Conservation (phyloP, 2,329 filamentous ascomycete species). For the Exophiala sp. region DNA sequence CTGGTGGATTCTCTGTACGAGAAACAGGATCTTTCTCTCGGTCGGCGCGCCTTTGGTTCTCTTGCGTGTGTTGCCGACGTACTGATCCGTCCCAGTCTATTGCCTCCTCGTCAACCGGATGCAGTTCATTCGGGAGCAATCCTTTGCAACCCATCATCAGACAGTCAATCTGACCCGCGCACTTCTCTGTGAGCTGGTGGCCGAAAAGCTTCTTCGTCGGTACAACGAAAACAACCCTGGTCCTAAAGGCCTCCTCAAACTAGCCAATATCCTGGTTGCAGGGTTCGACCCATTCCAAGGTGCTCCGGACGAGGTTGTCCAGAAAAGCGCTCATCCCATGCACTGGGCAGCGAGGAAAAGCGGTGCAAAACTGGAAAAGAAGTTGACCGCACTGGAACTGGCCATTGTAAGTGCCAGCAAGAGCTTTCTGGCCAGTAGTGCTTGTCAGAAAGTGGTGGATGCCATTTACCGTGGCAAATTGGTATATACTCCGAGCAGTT, state of each 20-base stretch:
- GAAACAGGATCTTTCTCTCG: conserved; percentile 69
- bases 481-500: conserved; percentile 74
- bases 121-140: conserved; percentile 72
- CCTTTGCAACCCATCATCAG: conserved; percentile 67
- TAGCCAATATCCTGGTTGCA: conserved; percentile 74
- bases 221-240: conserved; percentile 73
- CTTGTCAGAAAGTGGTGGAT: conserved; percentile 74
- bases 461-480: conserved; percentile 76
- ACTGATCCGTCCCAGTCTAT: conserved; percentile 53
- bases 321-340: conserved; percentile 47
- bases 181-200: conserved; percentile 71
- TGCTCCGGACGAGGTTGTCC: conserved; percentile 61
- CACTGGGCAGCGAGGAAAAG: conserved; percentile 41
- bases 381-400: conserved; percentile 71
- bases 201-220: conserved; percentile 67
- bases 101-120: conserved; percentile 75
- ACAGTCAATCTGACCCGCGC: conserved; percentile 75
- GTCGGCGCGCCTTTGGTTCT: conserved; percentile 37
- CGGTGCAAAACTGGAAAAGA: conserved; percentile 48
- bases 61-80: not conserved
- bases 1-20: conserved; percentile 79
- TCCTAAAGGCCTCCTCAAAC: conserved; percentile 61
- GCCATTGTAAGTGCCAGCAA: conserved; percentile 80
- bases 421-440: conserved; percentile 66
- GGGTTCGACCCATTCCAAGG: conserved; percentile 83